phyloP scores from a whole-genome alignment of 495 filamentous ascomycete species.

The Monascus purpureus region DNA sequence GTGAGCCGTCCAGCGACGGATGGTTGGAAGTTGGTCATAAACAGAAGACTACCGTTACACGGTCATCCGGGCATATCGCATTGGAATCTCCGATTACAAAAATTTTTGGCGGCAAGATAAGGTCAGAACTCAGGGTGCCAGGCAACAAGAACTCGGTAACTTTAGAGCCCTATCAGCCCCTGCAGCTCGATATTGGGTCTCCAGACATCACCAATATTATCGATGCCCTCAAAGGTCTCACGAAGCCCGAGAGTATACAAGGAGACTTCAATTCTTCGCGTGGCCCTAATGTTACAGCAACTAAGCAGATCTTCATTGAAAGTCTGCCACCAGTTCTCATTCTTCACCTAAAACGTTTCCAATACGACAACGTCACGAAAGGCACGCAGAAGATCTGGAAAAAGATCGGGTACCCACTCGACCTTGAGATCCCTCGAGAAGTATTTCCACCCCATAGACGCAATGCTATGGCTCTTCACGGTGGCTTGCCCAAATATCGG shows the following conservation, averaged over 20 bases:
- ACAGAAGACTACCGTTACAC: constrained; percentile 74
- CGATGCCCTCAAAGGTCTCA: constrained; percentile 78
- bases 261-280: constrained; percentile 77
- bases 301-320: constrained; percentile 92
- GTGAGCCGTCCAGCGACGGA: constrained; percentile 32
- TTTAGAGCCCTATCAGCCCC: constrained; percentile 80
- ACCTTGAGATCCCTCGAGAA: constrained; percentile 86
- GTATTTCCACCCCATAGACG: constrained; percentile 70
- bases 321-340: constrained; percentile 85
- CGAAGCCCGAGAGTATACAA: constrained; percentile 67
- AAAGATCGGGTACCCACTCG: constrained; percentile 86
- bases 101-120: constrained; percentile 85
- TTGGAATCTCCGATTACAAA: constrained; percentile 75
- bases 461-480: constrained; percentile 44
- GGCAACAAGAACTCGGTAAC: constrained; percentile 85
- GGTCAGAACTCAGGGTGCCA: constrained; percentile 78
- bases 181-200: constrained; percentile 87
- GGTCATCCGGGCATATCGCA: constrained; percentile 64
- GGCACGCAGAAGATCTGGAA: constrained; percentile 98
- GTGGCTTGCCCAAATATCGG: constrained; percentile 62
- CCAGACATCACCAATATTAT: constrained; percentile 76
- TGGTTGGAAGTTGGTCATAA: constrained; percentile 94
- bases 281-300: constrained; percentile 61
- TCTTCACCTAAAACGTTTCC: constrained; percentile 92
- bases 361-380: constrained; percentile 72